A percentile compares a stretch with the other conserved stretches of the same genome.
phyloP scores from a whole-genome alignment of 208 protist species.

The Leishmania braziliensis region DNA sequence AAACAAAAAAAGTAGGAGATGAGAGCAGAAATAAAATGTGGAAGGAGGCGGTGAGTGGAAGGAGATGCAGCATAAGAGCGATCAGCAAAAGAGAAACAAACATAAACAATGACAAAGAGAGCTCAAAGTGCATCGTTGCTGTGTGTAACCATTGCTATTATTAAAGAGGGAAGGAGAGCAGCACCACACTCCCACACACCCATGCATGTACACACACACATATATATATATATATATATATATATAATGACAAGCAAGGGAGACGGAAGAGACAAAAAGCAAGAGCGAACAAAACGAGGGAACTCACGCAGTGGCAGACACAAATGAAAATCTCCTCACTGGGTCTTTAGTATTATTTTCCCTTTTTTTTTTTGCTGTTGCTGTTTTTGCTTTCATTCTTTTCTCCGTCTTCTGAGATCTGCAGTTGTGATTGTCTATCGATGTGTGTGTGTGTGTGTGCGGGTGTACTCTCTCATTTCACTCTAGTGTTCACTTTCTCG shows the following conservation, averaged over 20 bases:
- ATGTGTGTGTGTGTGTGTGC: background rate
- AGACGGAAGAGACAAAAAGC: background rate
- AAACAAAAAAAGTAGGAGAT: background rate
- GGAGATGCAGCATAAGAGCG: background rate
- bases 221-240: background rate
- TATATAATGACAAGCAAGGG: background rate
- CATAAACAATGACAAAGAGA: background rate
- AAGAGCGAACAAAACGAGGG: background rate
- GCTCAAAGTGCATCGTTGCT: background rate
- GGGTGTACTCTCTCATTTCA: background rate
- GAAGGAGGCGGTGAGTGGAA: background rate
- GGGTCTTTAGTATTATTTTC: background rate
- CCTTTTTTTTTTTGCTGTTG: background rate
- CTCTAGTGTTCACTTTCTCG: background rate
- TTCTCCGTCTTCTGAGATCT: background rate
- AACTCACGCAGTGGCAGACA: constrained; percentile 4
- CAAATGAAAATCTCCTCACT: constrained; percentile 24
- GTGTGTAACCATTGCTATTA: background rate
- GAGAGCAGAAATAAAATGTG: background rate
- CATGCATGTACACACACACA: background rate
- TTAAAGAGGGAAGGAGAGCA: background rate
- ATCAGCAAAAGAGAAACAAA: background rate
- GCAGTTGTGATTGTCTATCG: background rate
- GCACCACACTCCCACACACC: background rate
- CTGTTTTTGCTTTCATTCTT: constrained; percentile 1